Percentiles rank a stretch among this genome's conserved stretches.
Evolutionary conservation across 352 stramenopile genomes (phyloP).

Genomic region (Pythium sp.): DNA sequence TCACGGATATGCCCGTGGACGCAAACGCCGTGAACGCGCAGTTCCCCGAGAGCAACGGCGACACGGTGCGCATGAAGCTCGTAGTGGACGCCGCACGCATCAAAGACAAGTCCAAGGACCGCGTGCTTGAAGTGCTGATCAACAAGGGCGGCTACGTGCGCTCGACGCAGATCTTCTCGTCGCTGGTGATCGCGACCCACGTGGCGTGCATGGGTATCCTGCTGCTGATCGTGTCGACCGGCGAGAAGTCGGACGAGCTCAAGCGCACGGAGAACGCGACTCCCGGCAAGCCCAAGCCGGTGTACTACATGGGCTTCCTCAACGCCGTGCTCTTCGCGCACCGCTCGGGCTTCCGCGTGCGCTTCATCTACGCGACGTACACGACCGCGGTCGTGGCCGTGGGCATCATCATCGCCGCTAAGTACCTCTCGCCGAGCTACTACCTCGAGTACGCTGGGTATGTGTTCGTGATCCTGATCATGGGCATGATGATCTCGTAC

Average conservation of each 20-base stretch:
- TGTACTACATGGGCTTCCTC: conserved; percentile 84
- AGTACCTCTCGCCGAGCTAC: conserved; percentile 43
- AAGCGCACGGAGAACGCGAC: conserved; percentile 19
- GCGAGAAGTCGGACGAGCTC: conserved; percentile 28
- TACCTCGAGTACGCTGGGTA: conserved; percentile 75
- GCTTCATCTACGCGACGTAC: conserved; percentile 78
- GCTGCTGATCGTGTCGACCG: conserved; percentile 57
- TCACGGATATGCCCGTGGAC: conserved; percentile 25
- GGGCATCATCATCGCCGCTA: conserved; percentile 63
- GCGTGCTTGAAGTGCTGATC: conserved; percentile 53
- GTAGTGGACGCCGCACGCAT: conserved; percentile 48
- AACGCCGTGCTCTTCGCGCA: conserved; percentile 79
- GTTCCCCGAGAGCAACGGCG: conserved; percentile 9
- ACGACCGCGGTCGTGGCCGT: conserved; percentile 63
- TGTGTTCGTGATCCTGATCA: conserved; percentile 58
- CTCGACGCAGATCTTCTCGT: conserved; percentile 77
- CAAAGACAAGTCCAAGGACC: conserved; percentile 46
- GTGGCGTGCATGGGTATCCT: conserved; percentile 73
- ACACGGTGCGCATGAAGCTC: conserved; percentile 34
- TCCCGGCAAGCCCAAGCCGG: conserved; percentile 57
- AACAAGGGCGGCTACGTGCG: conserved; percentile 79
- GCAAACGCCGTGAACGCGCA: conserved; percentile 17
- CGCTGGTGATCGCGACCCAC: conserved; percentile 64
- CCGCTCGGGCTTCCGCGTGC: conserved; percentile 72
- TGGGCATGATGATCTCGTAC: conserved; percentile 86